Conservation (phyloP, 2,329 filamentous ascomycete species). For the Fusarium nurragi region DNA sequence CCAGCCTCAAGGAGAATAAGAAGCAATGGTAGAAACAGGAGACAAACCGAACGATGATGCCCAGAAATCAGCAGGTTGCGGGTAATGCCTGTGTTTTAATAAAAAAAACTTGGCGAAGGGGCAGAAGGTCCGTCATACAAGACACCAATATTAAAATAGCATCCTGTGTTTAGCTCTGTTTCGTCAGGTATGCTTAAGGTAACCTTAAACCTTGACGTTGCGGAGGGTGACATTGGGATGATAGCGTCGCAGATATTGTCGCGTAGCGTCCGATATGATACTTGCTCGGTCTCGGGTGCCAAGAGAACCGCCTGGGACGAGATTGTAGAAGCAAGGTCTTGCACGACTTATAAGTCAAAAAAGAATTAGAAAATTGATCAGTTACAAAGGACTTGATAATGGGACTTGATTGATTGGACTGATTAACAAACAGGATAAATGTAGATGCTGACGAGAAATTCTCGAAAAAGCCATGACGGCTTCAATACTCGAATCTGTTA, state of each 20-base stretch:
- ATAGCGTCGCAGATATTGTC: conserved; percentile 7
- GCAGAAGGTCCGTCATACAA: neutral
- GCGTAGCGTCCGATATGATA: neutral
- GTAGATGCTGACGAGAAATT: too few relatives aligned
- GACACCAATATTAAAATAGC: neutral
- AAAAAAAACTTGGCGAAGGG: neutral
- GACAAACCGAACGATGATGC: conserved; percentile 27
- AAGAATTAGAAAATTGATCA: neutral
- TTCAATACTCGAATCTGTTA: neutral
- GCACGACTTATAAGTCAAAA: neutral
- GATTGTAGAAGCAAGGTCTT: neutral
- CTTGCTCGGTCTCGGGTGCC: conserved; percentile 9
- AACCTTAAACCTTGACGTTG: conserved; percentile 16
- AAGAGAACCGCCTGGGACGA: neutral
- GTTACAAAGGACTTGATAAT: too few relatives aligned
- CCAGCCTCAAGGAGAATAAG: conserved; percentile 23
- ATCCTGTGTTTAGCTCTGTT: neutral
- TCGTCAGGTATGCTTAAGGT: conserved; percentile 11
- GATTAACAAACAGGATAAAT: too few relatives aligned
- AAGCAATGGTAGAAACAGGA: neutral
- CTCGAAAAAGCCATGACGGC: neutral
- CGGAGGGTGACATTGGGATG: neutral
- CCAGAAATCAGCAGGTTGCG: conserved; percentile 23
- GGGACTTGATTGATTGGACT: too few relatives aligned
- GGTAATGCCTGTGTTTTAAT: conserved; percentile 17